Evolutionary conservation across 495 filamentous ascomycete species (phyloP).

Genomic region (Penicillium flavigenum): DNA sequence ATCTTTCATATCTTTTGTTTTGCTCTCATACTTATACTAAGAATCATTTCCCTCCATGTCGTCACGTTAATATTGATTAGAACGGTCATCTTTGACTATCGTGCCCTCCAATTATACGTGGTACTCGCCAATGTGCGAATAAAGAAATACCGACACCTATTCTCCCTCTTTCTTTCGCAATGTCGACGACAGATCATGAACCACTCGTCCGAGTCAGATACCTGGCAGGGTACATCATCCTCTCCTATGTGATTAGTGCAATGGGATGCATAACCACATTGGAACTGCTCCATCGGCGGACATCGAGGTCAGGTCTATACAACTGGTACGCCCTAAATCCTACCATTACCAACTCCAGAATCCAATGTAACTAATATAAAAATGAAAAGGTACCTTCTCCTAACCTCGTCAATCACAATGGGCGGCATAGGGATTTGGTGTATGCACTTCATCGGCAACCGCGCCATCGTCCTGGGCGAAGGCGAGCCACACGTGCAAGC

Average conservation of each 20-base stretch:
- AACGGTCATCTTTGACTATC: slow-evolving; percentile 1
- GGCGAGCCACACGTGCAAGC: slow-evolving; percentile 64
- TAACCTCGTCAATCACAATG: slow-evolving; percentile 71
- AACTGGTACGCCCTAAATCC: slow-evolving; percentile 57
- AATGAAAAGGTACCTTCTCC: slow-evolving; percentile 61
- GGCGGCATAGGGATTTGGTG: slow-evolving; percentile 81
- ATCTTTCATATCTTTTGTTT: not conserved
- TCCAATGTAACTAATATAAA: not conserved
- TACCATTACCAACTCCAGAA: not conserved
- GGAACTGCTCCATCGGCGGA: slow-evolving; percentile 77
- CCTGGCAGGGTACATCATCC: slow-evolving; percentile 60
- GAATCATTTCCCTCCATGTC: not conserved
- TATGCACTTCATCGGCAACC: slow-evolving; percentile 85
- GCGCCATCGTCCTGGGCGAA: slow-evolving; percentile 67
- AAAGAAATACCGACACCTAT: not conserved
- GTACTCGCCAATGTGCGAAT: not conserved
- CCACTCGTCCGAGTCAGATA: slow-evolving; percentile 43
- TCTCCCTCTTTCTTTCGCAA: slow-evolving; percentile 13
- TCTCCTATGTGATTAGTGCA: slow-evolving; percentile 76
- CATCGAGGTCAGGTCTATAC: slow-evolving; percentile 61
- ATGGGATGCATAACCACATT: slow-evolving; percentile 75
- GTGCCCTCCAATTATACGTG: not conserved
- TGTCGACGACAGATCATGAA: slow-evolving; percentile 23
- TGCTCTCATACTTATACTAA: not conserved
- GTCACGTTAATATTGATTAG: not conserved